These are phyloP conservation scores for Saccharomyces kudriavzevii DNA, from an alignment of 805 yeast genomes.

Conservation along the genomic window DNA sequence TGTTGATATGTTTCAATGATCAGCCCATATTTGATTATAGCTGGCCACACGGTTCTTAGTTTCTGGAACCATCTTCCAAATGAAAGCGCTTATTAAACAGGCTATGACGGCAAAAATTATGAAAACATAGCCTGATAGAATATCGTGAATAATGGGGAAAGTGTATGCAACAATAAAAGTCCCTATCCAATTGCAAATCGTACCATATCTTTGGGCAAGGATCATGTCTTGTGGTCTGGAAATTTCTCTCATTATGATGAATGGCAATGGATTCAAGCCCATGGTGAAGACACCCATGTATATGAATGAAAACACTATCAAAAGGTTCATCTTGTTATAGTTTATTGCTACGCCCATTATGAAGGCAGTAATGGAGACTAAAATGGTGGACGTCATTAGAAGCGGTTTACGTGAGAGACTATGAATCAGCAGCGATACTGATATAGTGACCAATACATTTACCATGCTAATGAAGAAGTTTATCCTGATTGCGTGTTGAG, in stretches of 20 bases:
- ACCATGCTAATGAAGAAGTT: slow-evolving; percentile 65
- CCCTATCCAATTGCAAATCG: slow-evolving; percentile 77
- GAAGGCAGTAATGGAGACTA: slow-evolving; percentile 58
- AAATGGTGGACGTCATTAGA: slow-evolving; percentile 47
- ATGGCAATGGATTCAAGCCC: slow-evolving; percentile 90
- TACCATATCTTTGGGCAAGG: slow-evolving; percentile 81
- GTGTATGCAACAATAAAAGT: slow-evolving; percentile 68
- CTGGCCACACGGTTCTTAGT: slow-evolving; percentile 52
- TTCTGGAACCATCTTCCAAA: slow-evolving; percentile 50
- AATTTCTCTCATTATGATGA: slow-evolving; percentile 71
- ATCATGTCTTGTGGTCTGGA: slow-evolving; percentile 71
- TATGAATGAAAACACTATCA: slow-evolving; percentile 54
- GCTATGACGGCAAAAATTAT: slow-evolving; percentile 56
- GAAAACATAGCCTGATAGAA: slow-evolving; percentile 67
- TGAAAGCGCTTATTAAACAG: slow-evolving; percentile 20
- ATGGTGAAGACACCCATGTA: slow-evolving; percentile 77
- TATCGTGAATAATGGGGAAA: slow-evolving; percentile 60
- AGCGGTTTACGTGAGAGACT: slow-evolving; percentile 62
- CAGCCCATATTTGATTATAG: slow-evolving; percentile 62
- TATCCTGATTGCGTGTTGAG: slow-evolving; percentile 55
- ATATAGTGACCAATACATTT: slow-evolving; percentile 61
- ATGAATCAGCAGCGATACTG: slow-evolving; percentile 65
- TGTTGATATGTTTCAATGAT: neutral
- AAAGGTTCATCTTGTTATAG: slow-evolving; percentile 35
- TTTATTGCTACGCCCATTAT: slow-evolving; percentile 58